Conservation (phyloP, 176 grass and related monocot genomes). For the Triticum dicoccoides region DNA sequence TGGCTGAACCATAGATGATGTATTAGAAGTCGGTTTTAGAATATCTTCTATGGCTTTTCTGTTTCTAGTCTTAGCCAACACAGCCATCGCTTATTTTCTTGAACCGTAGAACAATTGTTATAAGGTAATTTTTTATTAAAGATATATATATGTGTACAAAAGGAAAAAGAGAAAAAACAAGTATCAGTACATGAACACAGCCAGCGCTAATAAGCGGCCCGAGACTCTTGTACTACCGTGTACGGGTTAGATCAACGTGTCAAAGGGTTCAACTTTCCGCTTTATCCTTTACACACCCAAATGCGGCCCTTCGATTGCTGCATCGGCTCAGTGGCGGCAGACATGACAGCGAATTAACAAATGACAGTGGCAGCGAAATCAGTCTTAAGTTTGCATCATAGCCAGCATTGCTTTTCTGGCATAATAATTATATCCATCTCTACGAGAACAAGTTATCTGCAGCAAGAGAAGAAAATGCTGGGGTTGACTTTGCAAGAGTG, state of each 20-base stretch:
- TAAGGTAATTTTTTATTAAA: no score
- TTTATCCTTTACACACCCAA: background rate
- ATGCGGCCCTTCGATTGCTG: background rate
- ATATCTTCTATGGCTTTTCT: no score
- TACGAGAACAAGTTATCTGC: background rate
- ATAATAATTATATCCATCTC: background rate
- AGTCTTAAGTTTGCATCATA: background rate
- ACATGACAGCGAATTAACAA: background rate
- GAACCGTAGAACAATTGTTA: no score
- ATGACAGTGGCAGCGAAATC: background rate
- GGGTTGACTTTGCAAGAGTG: background rate
- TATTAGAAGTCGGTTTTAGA: no score
- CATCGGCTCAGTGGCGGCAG: background rate
- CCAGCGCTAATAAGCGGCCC: no score
- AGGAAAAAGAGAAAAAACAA: no score
- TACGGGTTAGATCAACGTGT: background rate
- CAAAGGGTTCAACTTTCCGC: background rate
- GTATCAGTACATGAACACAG: no score
- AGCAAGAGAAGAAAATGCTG: background rate
- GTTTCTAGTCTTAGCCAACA: no score
- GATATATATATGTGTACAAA: no score
- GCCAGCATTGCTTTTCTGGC: background rate
- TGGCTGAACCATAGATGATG: no score
- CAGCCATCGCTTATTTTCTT: no score
- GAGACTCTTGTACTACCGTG: no score